Evolutionary conservation across 2,329 filamentous ascomycete genomes (phyloP), one percentile per base, ranked within the genome.

Genomic region (Monosporascus cannonballus): DNA sequence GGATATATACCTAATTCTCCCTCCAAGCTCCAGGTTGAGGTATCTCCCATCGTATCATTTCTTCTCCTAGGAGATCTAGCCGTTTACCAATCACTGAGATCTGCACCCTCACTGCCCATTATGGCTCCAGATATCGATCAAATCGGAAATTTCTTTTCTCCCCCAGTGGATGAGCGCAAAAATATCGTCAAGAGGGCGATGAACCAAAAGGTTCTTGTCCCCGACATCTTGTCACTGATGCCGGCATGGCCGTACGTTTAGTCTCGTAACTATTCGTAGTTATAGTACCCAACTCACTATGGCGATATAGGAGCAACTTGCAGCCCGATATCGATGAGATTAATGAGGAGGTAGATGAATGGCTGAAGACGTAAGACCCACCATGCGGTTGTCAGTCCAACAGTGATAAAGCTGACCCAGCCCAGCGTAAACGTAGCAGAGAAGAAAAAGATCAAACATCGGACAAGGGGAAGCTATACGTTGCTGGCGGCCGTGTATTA

Each of bases 221-320:
- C 61, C 1, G 60, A 58, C 38, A 58, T 65, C 18, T 47, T 66
- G n/a, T 63, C 63, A 3, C 54, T 65, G 4, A 61, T 65, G 63
- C 64, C 64, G 5, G 59, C 54, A 51, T 66, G 64, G 64, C 51
- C 57, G 41, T 44, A 44, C 2, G 41, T 24, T 25, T 22, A 44
- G 11, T 24, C 11, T 44, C 5, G 7, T 18, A 44, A 24, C n/a
- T 6, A 20, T 14, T 6, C n/a, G 2, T 44, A 9, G 18, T 25
- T 30, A 30, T 30, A 14, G 41, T 2, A 11, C 20, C 8, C 5
- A 24, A 44, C 41, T 20, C 8, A 20, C 14, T 14, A 14, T 44
- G n/a, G 24, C 25, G 20, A 44, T 22, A 24, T 22, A 44, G 41
- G 2, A 61, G 59, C 46, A 59, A 60, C 14, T 3, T 64, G 17